Evolutionary conservation across 2,329 filamentous ascomycete genomes (phyloP).

Genomic region (Sporothrix globosa): DNA sequence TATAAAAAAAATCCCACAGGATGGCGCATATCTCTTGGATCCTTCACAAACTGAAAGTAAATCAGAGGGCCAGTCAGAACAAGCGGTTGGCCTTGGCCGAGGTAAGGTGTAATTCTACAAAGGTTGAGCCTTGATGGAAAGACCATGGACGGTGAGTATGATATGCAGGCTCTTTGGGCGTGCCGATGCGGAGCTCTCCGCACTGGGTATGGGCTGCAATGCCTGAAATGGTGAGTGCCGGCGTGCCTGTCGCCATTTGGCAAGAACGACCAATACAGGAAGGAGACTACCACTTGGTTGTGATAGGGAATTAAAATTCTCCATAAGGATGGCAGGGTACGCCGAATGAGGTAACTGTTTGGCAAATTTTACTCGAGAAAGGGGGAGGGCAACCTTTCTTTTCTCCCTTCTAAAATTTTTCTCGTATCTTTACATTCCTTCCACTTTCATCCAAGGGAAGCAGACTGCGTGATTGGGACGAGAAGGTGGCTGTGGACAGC

Average conservation of each 20-base stretch:
- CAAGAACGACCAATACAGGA: constrained; percentile 12
- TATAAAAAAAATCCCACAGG: neutral
- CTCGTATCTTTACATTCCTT: neutral
- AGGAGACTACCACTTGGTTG: constrained; percentile 6
- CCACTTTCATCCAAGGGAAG: neutral
- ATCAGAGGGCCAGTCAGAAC: too few relatives aligned
- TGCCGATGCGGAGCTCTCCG: constrained; percentile 2
- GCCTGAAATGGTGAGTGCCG: neutral
- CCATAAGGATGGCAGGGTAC: neutral
- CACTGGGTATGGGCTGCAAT: neutral
- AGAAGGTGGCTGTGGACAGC: neutral
- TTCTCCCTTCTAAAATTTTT: neutral
- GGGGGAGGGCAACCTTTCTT: constrained; percentile 5
- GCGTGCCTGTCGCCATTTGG: constrained; percentile 2
- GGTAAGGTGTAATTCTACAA: constrained; percentile 2
- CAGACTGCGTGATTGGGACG: neutral
- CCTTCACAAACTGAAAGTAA: neutral
- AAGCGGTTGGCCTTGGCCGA: neutral
- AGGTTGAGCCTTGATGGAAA: neutral
- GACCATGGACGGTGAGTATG: neutral
- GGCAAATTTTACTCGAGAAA: neutral
- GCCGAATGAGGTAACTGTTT: neutral
- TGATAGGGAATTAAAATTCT: neutral
- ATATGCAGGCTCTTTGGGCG: neutral
- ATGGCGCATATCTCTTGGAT: neutral